Conservation (phyloP, 352 stramenopile species). For the Globisporangium spiculum region DNA sequence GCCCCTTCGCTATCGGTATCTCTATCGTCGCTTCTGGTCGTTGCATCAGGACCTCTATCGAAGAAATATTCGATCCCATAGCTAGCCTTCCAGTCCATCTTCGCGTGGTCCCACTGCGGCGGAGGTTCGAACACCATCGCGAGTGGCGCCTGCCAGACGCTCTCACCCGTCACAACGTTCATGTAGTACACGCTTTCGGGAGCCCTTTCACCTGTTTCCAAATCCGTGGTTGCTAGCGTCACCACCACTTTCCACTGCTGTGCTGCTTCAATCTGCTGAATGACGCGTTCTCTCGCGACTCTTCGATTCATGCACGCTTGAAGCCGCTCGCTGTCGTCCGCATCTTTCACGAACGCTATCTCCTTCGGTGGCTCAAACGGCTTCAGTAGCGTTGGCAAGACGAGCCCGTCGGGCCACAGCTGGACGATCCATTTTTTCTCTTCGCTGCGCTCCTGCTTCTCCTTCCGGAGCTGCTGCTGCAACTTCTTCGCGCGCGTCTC, state of each 20-base stretch:
- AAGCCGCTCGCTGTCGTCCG: slow-evolving; percentile 24
- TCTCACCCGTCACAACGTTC: slow-evolving; percentile 54
- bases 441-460: slow-evolving; percentile 45
- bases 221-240: slow-evolving; percentile 9
- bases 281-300: slow-evolving; percentile 36
- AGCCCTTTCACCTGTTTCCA: slow-evolving; percentile 7
- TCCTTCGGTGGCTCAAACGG: slow-evolving; percentile 22
- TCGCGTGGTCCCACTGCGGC: slow-evolving; percentile 41
- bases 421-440: slow-evolving; percentile 63
- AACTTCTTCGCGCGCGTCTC: slow-evolving; percentile 20
- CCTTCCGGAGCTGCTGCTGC: slow-evolving; percentile 24
- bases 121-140: slow-evolving; percentile 63
- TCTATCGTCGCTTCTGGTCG: slow-evolving; percentile 5
- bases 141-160: slow-evolving; percentile 48
- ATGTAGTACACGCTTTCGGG: slow-evolving; percentile 48
- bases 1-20: background rate
- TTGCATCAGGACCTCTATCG: background rate
- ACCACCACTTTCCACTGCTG: slow-evolving; percentile 56
- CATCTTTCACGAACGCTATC: slow-evolving; percentile 25
- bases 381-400: slow-evolving; percentile 57
- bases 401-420: slow-evolving; percentile 58
- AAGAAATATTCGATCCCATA: slow-evolving; percentile 55
- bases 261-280: slow-evolving; percentile 35
- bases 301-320: slow-evolving; percentile 38
- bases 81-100: slow-evolving; percentile 58